phyloP scores from a whole-genome alignment of 345 rosid species.

The Boechera divaricarpa region DNA sequence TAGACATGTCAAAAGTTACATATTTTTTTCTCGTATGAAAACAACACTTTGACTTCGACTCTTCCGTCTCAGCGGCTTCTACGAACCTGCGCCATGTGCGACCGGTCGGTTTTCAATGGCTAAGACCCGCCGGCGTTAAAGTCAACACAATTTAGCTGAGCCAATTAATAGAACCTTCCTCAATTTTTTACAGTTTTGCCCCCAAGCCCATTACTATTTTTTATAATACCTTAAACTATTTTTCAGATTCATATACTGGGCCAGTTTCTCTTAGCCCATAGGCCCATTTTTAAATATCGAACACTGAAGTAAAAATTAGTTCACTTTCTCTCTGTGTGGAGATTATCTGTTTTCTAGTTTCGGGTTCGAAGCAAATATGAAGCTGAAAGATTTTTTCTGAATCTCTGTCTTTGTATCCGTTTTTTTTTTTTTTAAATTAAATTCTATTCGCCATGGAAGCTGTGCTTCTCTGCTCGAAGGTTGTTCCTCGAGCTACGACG shows the following conservation, averaged over 20 bases:
- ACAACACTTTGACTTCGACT: slow-evolving; percentile 2
- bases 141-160: slow-evolving; percentile 11
- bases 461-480: slow-evolving; percentile 58
- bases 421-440: background rate
- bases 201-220: slow-evolving; percentile 15
- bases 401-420: slow-evolving; percentile 11
- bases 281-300: slow-evolving; percentile 8
- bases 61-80: slow-evolving; percentile 4
- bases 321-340: background rate
- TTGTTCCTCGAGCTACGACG: slow-evolving; percentile 40
- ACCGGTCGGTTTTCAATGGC: slow-evolving; percentile 36
- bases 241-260: background rate
- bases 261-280: background rate
- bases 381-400: slow-evolving; percentile 29
- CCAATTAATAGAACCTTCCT: slow-evolving; percentile 32
- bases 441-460: slow-evolving; percentile 58
- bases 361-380: slow-evolving; percentile 18
- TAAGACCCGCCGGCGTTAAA: slow-evolving; percentile 13
- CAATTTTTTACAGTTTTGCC: background rate
- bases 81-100: slow-evolving; percentile 27
- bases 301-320: background rate
- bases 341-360: slow-evolving; percentile 21
- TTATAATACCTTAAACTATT: background rate
- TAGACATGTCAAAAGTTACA: background rate
- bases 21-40: background rate